phyloP scores from a whole-genome alignment of 345 rosid species.

The Limnanthes douglasii region DNA sequence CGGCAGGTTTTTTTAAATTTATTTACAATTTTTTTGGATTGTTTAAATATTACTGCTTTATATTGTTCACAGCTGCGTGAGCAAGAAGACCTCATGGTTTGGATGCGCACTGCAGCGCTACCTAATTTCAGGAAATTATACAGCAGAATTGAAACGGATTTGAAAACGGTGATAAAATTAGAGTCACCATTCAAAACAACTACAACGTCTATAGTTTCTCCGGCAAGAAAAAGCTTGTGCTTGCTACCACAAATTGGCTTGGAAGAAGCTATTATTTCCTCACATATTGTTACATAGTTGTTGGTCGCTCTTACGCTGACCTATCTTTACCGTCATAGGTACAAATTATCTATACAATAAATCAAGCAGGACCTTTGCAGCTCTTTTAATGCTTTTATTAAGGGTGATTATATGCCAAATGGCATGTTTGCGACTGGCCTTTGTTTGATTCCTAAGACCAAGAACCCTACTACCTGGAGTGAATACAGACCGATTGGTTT shows the following conservation, averaged over 20 bases:
- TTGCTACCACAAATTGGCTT: conserved; percentile 39
- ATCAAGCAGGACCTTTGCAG: too few species aligned
- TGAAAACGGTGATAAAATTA: conserved; percentile 20
- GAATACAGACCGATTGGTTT: too few species aligned
- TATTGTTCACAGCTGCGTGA: conserved; percentile 30
- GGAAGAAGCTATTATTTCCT: conserved; percentile 44
- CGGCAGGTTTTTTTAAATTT: conserved; percentile 16
- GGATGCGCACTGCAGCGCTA: conserved; percentile 57
- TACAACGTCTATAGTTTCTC: conserved; percentile 39
- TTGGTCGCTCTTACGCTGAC: too few species aligned
- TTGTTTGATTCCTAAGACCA: too few species aligned
- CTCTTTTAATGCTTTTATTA: too few species aligned
- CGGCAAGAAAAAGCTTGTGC: conserved; percentile 42
- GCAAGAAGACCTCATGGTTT: conserved; percentile 43
- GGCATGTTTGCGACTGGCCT: too few species aligned
- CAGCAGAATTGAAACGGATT: conserved; percentile 30
- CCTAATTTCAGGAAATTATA: conserved; percentile 48
- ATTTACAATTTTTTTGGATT: too few species aligned
- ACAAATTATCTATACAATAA: too few species aligned
- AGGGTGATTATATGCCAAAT: too few species aligned
- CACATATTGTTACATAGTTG: too few species aligned
- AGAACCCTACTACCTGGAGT: too few species aligned
- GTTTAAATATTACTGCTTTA: neutral
- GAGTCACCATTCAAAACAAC: conserved; percentile 27
- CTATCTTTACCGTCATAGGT: too few species aligned